These are phyloP conservation scores for Fusarium mundagurra DNA, from an alignment of 2,329 filamentous ascomycete genomes.

Conservation along the genomic window DNA sequence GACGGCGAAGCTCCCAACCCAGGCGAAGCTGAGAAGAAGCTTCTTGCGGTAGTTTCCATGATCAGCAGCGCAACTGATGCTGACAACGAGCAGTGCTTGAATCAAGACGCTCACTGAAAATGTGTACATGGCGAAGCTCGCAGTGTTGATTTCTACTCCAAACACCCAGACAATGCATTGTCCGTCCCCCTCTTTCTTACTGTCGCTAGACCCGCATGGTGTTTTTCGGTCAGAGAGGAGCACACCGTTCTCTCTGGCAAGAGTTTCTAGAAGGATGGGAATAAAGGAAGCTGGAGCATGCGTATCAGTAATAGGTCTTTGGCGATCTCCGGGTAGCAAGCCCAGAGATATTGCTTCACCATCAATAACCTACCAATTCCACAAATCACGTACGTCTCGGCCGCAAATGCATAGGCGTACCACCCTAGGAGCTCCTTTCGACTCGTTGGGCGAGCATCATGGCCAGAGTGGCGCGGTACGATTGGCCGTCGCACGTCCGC, in stretches of 20 bases:
- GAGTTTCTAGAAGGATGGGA: slow-evolving; percentile 91
- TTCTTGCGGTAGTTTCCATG: slow-evolving; percentile 93
- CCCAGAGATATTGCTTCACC: background rate
- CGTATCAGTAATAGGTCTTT: slow-evolving; percentile 3
- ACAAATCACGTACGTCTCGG: slow-evolving; percentile 96
- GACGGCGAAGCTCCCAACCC: slow-evolving; percentile 80
- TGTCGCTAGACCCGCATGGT: slow-evolving; percentile 76
- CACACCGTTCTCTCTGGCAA: slow-evolving; percentile 91
- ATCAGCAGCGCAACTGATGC: slow-evolving; percentile 95
- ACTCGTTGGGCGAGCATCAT: slow-evolving; percentile 91
- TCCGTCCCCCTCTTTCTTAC: slow-evolving; percentile 59
- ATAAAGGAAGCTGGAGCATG: slow-evolving; percentile 81
- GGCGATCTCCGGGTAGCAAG: background rate
- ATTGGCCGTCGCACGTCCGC: slow-evolving; percentile 48
- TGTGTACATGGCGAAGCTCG: slow-evolving; percentile 98
- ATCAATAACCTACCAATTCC: slow-evolving; percentile 66
- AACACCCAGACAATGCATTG: slow-evolving; percentile 88
- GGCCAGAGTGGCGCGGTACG: slow-evolving; percentile 73
- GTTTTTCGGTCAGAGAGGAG: slow-evolving; percentile 79
- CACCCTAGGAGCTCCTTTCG: slow-evolving; percentile 88
- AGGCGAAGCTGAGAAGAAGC: slow-evolving; percentile 85
- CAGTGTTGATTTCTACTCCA: slow-evolving; percentile 90
- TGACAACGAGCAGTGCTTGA: slow-evolving; percentile 91
- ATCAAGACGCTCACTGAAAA: slow-evolving; percentile 92
- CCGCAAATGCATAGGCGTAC: slow-evolving; percentile 96